phyloP scores from a whole-genome alignment of 176 grass and related monocot genomes.

The Cocos nucifera region DNA sequence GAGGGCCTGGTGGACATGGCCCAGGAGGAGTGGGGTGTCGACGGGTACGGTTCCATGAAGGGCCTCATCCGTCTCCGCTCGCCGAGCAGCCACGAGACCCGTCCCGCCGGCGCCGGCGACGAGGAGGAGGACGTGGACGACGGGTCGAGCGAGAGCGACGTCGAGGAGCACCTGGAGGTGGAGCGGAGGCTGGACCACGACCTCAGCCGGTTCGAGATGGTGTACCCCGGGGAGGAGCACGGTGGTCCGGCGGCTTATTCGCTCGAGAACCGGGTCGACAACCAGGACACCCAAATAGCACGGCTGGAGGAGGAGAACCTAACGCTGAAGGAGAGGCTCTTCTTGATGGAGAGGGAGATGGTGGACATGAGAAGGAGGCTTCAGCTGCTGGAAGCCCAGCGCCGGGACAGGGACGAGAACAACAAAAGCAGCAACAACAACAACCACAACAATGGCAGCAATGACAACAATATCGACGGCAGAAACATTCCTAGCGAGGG shows the following conservation, averaged over 20 bases:
- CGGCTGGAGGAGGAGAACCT: slow-evolving; percentile 84
- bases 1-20: slow-evolving; percentile 87
- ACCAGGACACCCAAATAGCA: slow-evolving; percentile 46
- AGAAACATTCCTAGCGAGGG: too few relatives aligned
- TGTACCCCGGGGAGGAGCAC: slow-evolving; percentile 40
- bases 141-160: slow-evolving; percentile 63
- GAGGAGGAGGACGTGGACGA: slow-evolving; percentile 33
- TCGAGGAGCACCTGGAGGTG: slow-evolving; percentile 81
- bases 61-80: slow-evolving; percentile 77
- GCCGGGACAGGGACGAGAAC: slow-evolving; percentile 19
- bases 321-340: slow-evolving; percentile 72
- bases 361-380: slow-evolving; percentile 33
- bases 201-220: slow-evolving; percentile 91
- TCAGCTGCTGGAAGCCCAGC: slow-evolving; percentile 34
- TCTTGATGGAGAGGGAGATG: slow-evolving; percentile 81
- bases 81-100: slow-evolving; percentile 18
- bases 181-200: slow-evolving; percentile 90
- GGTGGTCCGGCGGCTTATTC: slow-evolving; percentile 1
- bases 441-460: neutral
- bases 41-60: slow-evolving; percentile 92
- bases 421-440: neutral
- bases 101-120: slow-evolving; percentile 22
- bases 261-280: slow-evolving; percentile 28
- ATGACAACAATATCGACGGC: too few relatives aligned
- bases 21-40: slow-evolving; percentile 87